Base-by-base conservation (phyloP, 192 early-diverging fungal genomes). In the Podochytrium sp. region DNA sequence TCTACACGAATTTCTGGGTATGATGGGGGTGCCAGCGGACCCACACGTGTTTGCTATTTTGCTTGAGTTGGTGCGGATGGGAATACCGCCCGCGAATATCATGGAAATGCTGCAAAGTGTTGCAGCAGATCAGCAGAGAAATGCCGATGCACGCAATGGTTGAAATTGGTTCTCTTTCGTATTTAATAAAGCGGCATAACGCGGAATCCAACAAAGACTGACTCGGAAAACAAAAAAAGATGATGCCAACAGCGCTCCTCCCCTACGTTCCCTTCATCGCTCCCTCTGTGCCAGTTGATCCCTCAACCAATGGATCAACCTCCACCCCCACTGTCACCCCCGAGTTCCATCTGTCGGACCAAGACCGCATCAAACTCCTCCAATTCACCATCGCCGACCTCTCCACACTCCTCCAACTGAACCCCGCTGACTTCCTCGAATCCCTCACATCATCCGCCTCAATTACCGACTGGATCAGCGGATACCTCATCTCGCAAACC, bases 321-420 rank as follows among this genome's bases (percentile, higher is more conserved):
- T 10, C 43, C 12, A 20, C n/a, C 10, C 12, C 10, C n/a, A 47
- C 43, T 10, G 10, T 20, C n/a, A 47, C 43, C 43, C 10, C 12
- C 0, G 43, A 47, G n/a, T 20, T 47, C 43, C 10, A 10, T 10
- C 43, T 47, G 12, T 47, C 43, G 10, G 43, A 47, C n/a, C 34
- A 33, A 14, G 60, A 62, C 16, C 60, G 60, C 18, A 33, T 62
- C 30, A 16, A 62, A 62, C 37, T 62, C 33, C 60, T 62, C 10
- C 30, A 62, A 37, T n/a, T 62, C 12, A 33, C 30, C 32, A 29
- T 62, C 38, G 10, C 30, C 37, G 33, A 62, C 29, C n/a, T 56
- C 0, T 18, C 53, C 0, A 12, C 12, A 7, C 53, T 56, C n/a
- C 29, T 56, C n/a, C 53, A 56, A 56, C 53, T 56, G 53, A 29